A percentile compares a stretch with the other conserved stretches of the same genome.
Conservation (phyloP, 2,329 filamentous ascomycete species). For the Didymella segeticola region DNA sequence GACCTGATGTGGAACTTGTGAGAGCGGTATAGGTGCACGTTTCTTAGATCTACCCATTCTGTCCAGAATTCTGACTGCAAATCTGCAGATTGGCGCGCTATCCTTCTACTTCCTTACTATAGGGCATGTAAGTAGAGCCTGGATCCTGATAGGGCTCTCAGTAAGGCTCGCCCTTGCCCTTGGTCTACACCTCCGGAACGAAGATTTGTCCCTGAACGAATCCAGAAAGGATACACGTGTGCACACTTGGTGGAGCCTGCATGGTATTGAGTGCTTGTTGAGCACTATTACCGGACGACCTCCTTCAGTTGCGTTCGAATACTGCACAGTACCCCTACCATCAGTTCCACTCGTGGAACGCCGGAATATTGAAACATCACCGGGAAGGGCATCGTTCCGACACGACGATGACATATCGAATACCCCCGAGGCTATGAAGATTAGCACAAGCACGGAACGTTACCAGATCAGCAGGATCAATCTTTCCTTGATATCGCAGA, state of each 20-base stretch:
- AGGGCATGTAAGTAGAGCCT: constrained; percentile 44
- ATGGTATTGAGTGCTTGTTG: constrained; percentile 43
- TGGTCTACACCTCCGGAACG: constrained; percentile 47
- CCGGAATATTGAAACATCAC: background rate
- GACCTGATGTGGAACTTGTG: constrained; percentile 45
- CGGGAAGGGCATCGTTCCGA: background rate
- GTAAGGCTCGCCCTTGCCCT: constrained; percentile 45
- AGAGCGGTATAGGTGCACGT: constrained; percentile 40
- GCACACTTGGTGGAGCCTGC: constrained; percentile 49
- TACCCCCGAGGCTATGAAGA: no score
- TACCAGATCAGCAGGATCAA: background rate
- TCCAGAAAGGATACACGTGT: constrained; percentile 38
- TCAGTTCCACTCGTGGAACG: constrained; percentile 16
- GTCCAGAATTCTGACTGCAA: no score
- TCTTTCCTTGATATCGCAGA: constrained; percentile 16
- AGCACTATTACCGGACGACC: constrained; percentile 47
- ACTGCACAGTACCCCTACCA: constrained; percentile 41
- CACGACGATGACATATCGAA: background rate
- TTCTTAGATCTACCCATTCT: constrained; percentile 25
- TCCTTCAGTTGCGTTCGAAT: constrained; percentile 35
- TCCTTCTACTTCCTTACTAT: constrained; percentile 34
- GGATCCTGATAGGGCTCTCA: constrained; percentile 44
- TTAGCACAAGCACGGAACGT: no score
- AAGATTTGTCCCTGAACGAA: constrained; percentile 24
- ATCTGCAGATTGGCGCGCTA: constrained; percentile 22